Conservation (phyloP, 805 yeast species). For the Teunomyces aglyptinius region DNA sequence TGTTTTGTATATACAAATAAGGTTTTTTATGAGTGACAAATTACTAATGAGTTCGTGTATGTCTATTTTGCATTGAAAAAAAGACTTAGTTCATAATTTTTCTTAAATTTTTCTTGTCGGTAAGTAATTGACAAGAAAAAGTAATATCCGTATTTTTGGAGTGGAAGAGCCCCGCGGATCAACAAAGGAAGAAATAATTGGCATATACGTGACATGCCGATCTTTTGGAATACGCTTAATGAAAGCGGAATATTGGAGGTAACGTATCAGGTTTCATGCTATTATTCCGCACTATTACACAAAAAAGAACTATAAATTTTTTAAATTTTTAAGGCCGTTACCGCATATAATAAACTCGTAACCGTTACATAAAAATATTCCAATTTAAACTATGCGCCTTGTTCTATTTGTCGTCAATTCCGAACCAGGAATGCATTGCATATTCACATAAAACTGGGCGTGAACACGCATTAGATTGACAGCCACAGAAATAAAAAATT, state of each 20-base stretch:
- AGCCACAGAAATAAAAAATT: neutral
- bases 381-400: neutral
- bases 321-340: neutral
- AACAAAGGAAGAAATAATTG: neutral
- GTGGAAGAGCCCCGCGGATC: neutral
- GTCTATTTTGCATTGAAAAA: neutral
- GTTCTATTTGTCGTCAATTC: neutral
- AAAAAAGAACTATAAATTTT: neutral
- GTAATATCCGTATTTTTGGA: no score
- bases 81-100: neutral
- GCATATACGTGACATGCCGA: no score
- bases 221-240: neutral
- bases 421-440: neutral
- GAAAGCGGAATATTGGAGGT: no score
- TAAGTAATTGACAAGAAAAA: no score
- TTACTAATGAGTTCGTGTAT: neutral
- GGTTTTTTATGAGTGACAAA: neutral
- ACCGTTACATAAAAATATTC: neutral
- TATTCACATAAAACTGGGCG: slow-evolving; percentile 1
- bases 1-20: neutral
- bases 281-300: neutral
- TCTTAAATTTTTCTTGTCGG: no score
- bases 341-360: neutral
- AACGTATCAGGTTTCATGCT: neutral
- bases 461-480: neutral